A percentile compares a stretch with the other conserved stretches of the same genome.
These are phyloP conservation scores for Conticribra weissflogii DNA, from an alignment of 108 stramenopile genomes.

Conservation along the genomic window DNA sequence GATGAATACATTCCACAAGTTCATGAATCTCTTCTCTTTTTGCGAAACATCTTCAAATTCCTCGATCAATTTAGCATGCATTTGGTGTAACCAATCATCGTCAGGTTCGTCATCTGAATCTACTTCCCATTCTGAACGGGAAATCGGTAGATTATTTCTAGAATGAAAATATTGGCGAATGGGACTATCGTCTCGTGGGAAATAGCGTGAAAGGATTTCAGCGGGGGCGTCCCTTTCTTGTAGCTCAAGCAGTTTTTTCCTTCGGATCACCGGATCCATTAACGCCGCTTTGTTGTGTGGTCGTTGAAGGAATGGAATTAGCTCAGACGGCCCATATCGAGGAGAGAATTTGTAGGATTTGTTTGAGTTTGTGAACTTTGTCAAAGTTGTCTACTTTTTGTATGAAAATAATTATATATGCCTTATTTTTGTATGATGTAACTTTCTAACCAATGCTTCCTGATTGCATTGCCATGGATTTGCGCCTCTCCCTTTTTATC, in stretches of 20 bases:
- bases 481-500: too few relatives aligned
- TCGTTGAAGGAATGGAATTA: conserved; percentile 17
- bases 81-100: conserved; percentile 40
- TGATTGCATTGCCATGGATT: too few relatives aligned
- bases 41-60: conserved; percentile 61
- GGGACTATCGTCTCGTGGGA: conserved; percentile 24
- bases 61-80: conserved; percentile 43
- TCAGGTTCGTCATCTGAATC: conserved; percentile 43
- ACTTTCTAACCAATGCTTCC: too few relatives aligned
- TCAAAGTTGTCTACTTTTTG: too few relatives aligned
- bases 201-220: conserved; percentile 23
- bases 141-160: conserved; percentile 44
- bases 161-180: conserved; percentile 49
- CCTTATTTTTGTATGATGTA: too few relatives aligned
- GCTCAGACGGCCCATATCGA: neutral
- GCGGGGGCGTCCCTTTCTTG: conserved; percentile 24
- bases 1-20: conserved; percentile 64
- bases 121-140: conserved; percentile 14
- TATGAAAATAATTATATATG: too few relatives aligned
- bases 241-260: conserved; percentile 16
- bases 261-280: conserved; percentile 11
- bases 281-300: conserved; percentile 7
- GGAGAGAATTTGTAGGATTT: neutral
- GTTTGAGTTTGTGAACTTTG: neutral
- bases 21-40: conserved; percentile 57